These are phyloP conservation scores for Penicillium cataractarum DNA, from an alignment of 495 filamentous ascomycete genomes.

Conservation along the genomic window DNA sequence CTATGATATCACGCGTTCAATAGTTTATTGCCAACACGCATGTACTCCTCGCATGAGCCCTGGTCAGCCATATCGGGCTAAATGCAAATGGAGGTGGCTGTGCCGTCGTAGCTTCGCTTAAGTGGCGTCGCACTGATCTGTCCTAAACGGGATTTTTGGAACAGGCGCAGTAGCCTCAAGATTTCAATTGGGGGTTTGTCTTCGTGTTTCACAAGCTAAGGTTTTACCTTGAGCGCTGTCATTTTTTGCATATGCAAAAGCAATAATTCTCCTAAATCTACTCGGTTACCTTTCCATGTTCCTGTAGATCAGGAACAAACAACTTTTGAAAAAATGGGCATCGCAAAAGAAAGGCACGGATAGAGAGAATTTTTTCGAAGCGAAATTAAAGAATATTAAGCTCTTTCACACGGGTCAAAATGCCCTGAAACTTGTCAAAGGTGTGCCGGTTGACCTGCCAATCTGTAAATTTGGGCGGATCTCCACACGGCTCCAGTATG, in stretches of 20 bases:
- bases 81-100: conserved; percentile 32
- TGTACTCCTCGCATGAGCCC: not conserved
- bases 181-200: not conserved
- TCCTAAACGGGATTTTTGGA: conserved; percentile 14
- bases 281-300: not conserved
- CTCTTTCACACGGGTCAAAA: conserved; percentile 10
- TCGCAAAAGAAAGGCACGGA: not conserved
- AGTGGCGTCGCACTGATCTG: conserved; percentile 21
- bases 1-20: not conserved
- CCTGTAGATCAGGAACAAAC: not conserved
- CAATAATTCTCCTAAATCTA: not conserved
- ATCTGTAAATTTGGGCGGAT: conserved; percentile 12
- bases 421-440: not conserved
- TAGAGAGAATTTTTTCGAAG: not conserved
- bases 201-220: conserved; percentile 15
- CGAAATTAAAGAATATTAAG: conserved; percentile 29
- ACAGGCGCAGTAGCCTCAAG: conserved; percentile 22
- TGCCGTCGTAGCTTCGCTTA: conserved; percentile 21
- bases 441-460: not conserved
- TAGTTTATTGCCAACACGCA: not conserved
- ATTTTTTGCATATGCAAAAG: not conserved
- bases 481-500: conserved; percentile 24
- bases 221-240: not conserved
- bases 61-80: conserved; percentile 7
- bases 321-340: not conserved